Percentiles rank a stretch among this genome's conserved stretches.
Evolutionary conservation across 306 rosid genomes (phyloP).

Genomic region (Medicago lupulina): DNA sequence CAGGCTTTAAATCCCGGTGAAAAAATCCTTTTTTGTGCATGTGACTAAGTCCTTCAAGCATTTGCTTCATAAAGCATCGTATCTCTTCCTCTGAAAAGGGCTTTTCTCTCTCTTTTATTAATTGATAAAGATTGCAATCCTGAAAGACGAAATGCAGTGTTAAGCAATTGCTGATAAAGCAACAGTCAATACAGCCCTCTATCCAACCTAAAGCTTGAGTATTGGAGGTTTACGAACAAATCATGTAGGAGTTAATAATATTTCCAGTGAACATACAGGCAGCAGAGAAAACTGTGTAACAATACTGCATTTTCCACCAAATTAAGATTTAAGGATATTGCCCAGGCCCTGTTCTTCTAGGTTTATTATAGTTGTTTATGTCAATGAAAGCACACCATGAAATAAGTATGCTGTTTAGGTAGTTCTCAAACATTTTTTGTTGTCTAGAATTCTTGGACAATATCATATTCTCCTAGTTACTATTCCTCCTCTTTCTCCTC

Average conservation of each 20-base stretch:
- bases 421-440: constrained; percentile 20
- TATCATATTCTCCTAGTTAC: constrained; percentile 22
- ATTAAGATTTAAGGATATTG: constrained; percentile 8
- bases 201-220: constrained; percentile 30
- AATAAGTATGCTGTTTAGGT: constrained; percentile 12
- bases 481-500: constrained; percentile 26
- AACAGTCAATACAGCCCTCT: constrained; percentile 30
- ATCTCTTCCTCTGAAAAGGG: constrained; percentile 81
- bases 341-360: constrained; percentile 8
- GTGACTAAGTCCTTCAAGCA: constrained; percentile 73
- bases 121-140: constrained; percentile 79
- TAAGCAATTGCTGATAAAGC: constrained; percentile 43
- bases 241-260: constrained; percentile 15
- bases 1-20: constrained; percentile 89
- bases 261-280: constrained; percentile 14
- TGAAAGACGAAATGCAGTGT: constrained; percentile 50
- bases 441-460: constrained; percentile 7
- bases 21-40: constrained; percentile 78
- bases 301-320: constrained; percentile 15
- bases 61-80: constrained; percentile 70
- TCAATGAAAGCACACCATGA: background rate
- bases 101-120: constrained; percentile 70
- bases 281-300: constrained; percentile 1
- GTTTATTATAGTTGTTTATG: constrained; percentile 6
- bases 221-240: constrained; percentile 31